Base-by-base conservation (phyloP, 768 basidiomycete genomes). In the Pisolithus orientalis region DNA sequence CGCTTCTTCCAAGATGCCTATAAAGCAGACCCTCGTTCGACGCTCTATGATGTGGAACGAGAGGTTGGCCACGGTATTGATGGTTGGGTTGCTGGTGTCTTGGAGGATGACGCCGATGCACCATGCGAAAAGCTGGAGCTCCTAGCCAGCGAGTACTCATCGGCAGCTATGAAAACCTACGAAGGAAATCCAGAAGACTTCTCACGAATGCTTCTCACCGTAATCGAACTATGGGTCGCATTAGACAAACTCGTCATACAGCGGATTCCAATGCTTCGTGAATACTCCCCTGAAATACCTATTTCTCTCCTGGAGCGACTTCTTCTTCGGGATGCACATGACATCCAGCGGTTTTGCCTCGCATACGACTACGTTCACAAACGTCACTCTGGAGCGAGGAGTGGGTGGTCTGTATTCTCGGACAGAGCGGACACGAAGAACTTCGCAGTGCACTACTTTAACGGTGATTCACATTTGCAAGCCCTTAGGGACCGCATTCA, bases 281-380 rank as follows among this genome's bases (percentile, higher is more conserved):
- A 72, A 5, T 80, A 76, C 47, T 73, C 76, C 11, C 77, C 79
- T 0, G 77, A 76, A 52, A 59, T 80, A 0, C 67, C 74, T 1
- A 24, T 53, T 2, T 45, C 43, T 34, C 32, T 34, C 32, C 32
- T 34, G 11, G 9, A 34, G 5, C 32, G 68, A 0, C 67, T 82
- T n/a, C 61, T 82, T 5, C 65, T 81, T 2, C 67, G 61, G 24
- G 65, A 62, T 47, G 49, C 62, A 5, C 50, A 58, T 17, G 52
- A 54, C 7, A 51, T 77, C 25, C 50, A 50, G 14, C 63, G 72
- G 3, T 61, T 73, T 14, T 31, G 39, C 4, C 50, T 69, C n/a
- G 57, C 66, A 4, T 46, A 57, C 39, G 16, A 47, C 0, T 70
- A 80, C 49, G 47, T 79, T 5, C 50, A 51, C 6, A 11, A 17